These are phyloP conservation scores for Biscutella auriculata DNA, from an alignment of 441 rosid genomes.

Conservation along the genomic window DNA sequence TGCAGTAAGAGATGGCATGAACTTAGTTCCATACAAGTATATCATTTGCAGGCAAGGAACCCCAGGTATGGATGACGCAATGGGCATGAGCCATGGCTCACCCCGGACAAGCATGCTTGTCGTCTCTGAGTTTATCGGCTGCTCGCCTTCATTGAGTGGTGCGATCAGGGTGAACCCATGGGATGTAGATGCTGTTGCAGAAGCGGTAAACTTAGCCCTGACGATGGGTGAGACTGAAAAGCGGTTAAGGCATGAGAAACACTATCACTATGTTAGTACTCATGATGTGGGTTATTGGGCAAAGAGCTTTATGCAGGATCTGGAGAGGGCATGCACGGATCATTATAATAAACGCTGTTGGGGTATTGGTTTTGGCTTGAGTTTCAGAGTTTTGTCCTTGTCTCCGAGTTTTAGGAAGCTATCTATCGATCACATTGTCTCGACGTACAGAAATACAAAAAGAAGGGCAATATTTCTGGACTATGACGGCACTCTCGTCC, in stretches of 20 bases:
- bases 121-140: constrained; percentile 67
- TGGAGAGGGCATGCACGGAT: constrained; percentile 41
- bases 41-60: constrained; percentile 66
- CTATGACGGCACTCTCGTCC: constrained; percentile 51
- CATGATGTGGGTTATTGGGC: constrained; percentile 59
- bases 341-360: constrained; percentile 40
- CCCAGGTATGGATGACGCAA: constrained; percentile 37
- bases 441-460: constrained; percentile 28
- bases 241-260: constrained; percentile 43
- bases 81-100: constrained; percentile 32
- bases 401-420: constrained; percentile 44
- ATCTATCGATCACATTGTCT: constrained; percentile 26
- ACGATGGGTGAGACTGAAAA: constrained; percentile 41
- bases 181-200: constrained; percentile 57
- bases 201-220: constrained; percentile 43
- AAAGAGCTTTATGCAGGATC: constrained; percentile 44
- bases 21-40: constrained; percentile 67
- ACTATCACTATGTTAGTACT: constrained; percentile 39
- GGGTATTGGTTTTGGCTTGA: constrained; percentile 45
- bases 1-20: constrained; percentile 81
- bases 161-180: constrained; percentile 79
- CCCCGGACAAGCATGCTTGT: constrained; percentile 56
- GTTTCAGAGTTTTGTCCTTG: constrained; percentile 37
- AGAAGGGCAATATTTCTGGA: constrained; percentile 47
- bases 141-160: constrained; percentile 79